Percentiles rank a stretch among this genome's conserved stretches.
phyloP scores from a whole-genome alignment of 176 grass and related monocot species.

The Eleusine coracana region DNA sequence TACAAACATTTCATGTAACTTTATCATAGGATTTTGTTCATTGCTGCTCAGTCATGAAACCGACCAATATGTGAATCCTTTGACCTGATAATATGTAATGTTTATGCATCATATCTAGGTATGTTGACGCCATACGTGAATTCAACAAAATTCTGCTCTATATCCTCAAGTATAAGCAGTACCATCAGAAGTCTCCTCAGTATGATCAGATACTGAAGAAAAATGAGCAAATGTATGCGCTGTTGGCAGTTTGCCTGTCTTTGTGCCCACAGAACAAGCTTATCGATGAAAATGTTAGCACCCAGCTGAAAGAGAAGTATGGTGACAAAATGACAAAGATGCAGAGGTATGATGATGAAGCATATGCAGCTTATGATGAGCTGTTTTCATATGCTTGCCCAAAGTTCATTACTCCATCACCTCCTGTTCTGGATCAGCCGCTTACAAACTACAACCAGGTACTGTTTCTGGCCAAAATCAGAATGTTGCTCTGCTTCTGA shows the following conservation, averaged over 20 bases:
- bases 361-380: constrained; percentile 87
- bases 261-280: constrained; percentile 87
- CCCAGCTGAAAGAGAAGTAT: constrained; percentile 98
- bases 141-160: constrained; percentile 99
- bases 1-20: neutral
- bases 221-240: constrained; percentile 99
- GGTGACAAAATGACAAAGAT: constrained; percentile 99
- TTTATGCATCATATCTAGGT: constrained; percentile 48
- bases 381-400: constrained; percentile 95
- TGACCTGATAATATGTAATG: constrained; percentile 29
- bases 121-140: constrained; percentile 82
- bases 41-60: neutral
- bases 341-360: constrained; percentile 96
- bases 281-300: constrained; percentile 86
- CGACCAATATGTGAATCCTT: neutral
- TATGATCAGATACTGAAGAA: constrained; percentile 98
- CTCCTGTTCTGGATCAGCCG: constrained; percentile 70
- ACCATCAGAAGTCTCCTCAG: constrained; percentile 93
- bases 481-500: neutral
- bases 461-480: neutral
- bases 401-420: constrained; percentile 93
- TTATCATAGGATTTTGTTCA: neutral
- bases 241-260: constrained; percentile 88
- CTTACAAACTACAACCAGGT: constrained; percentile 98
- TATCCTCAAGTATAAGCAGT: constrained; percentile 95